Evolutionary conservation across 257 asterid species (phyloP), one percentile per base, ranked within the genome.

Genomic region (Solanum rostratum): DNA sequence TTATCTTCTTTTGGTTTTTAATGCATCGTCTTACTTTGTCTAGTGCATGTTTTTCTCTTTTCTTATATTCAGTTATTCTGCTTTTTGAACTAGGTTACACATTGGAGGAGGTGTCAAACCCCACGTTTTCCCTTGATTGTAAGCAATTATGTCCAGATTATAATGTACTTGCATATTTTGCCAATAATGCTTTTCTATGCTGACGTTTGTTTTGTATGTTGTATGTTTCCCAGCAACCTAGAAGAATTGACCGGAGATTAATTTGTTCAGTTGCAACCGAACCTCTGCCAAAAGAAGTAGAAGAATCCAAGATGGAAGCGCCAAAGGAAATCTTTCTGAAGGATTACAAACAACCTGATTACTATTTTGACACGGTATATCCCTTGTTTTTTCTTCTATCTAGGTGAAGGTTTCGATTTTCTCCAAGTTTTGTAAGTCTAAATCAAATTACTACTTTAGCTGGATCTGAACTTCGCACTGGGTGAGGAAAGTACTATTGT

Each of bases 291-390:
- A 93, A 91, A 87, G 92, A 89, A 91, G 90, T 82, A 24, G 97
- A 91, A 88, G 98, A 95, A 85, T 85, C 92, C 59, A 87, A 52
- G 15, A 95, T 95, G 99, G 97, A 93, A 83, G 41, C 91, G 74
- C 98, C 98, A 84, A 95, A 93, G 87, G 99, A 97, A 92, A 95
- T 97, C 37, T 97, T 93, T 55, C 87, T 97, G 22, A 97, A 95
- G 93, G 99, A 97, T 86, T 95, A 95, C 93, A 94, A 94, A 88
- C 95, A 92, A 87, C 98, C 99, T 27, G 96, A 92, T 84, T 97
- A 94, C 89, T 95, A 88, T 81, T 95, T 97, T 84, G 98, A 97
- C 29, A 86, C 90, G 90, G 98, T 95, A 91, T 55, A 24, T 73
- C 68, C 22, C 13, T 13, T 68, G 27, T 33, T 86, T 29, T 52